These are phyloP conservation scores for Globisporangium iwayamae DNA, from an alignment of 352 stramenopile genomes.

Conservation along the genomic window DNA sequence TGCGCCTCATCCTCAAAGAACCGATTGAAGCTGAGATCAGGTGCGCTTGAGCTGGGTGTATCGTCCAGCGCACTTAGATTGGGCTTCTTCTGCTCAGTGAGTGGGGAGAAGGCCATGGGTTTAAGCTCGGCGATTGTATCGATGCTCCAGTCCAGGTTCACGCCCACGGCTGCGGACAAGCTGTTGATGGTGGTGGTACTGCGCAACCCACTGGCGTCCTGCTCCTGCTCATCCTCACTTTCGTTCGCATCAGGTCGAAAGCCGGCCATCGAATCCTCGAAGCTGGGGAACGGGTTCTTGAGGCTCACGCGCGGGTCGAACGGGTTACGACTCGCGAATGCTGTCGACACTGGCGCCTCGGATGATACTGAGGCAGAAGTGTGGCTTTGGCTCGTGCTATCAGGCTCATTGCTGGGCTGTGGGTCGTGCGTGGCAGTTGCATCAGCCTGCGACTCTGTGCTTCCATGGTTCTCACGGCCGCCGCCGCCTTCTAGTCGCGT, in stretches of 20 bases:
- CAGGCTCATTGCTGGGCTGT: not conserved
- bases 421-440: not conserved
- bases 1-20: conserved; percentile 59
- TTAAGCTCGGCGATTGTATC: conserved; percentile 61
- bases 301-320: conserved; percentile 40
- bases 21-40: not conserved
- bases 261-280: conserved; percentile 36
- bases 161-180: conserved; percentile 4
- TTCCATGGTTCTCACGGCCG: not conserved
- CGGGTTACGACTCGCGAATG: conserved; percentile 20
- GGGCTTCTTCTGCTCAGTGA: conserved; percentile 29
- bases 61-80: conserved; percentile 4
- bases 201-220: conserved; percentile 1
- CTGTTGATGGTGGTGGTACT: not conserved
- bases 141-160: conserved; percentile 60
- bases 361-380: not conserved
- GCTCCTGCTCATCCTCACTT: not conserved
- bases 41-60: not conserved
- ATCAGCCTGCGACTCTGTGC: not conserved
- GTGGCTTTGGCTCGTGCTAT: not conserved
- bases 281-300: conserved; percentile 46
- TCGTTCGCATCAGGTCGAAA: conserved; percentile 2
- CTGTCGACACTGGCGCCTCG: not conserved
- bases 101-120: conserved; percentile 48
- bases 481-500: not conserved